Base-by-base conservation (phyloP, 1,284 basidiomycete species). In the Pascua guehoae region DNA sequence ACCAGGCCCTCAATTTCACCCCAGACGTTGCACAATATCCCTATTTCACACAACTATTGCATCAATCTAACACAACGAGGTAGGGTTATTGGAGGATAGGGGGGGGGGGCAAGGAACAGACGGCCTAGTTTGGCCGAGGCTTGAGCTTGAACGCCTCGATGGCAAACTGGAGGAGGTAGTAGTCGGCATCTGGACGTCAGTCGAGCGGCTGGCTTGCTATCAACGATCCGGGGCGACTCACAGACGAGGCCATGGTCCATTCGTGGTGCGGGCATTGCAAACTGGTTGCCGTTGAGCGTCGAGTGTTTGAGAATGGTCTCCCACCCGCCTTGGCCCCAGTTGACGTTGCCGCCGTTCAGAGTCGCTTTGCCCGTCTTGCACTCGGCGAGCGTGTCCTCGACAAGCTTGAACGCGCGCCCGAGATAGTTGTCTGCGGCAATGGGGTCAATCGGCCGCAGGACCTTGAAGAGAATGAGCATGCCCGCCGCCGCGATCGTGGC, bases 251-350 rank as follows among this genome's bases (percentile, higher is more conserved):
- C 58, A 16, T 70, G 68, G 53, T 74, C 71, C 65, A 69, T 63
- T 49, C 24, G 47, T 41, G 40, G 59, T 50, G 4, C 48, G 48
- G 2, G 63, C 61, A n/a, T 56, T 50, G 14, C 52, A 7, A 32
- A 32, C 24, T 32, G 57, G 56, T 74, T 71, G 2, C 66, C 67
- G 56, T 66, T 67, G 47, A 70, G 70, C 0, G 70, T 72, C 11
- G 72, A 70, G 56, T 73, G 71, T 70, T 68, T 49, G 14, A 71
- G 57, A 36, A 74, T 63, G 0, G 70, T 67, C 60, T 74, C 72
- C 72, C 72, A 74, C 12, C 62, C 70, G 39, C 58, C 72, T 49
- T 64, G 49, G 14, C 72, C 72, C 41, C 62, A 73, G 51, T 69
- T 56, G 16, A 70, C 66, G 18, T 57, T 50, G 0, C 66, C 71